A percentile compares a stretch with the other conserved stretches of the same genome.
Evolutionary conservation across 768 basidiomycete species (phyloP).

Genomic region (Mycena polygramma): DNA sequence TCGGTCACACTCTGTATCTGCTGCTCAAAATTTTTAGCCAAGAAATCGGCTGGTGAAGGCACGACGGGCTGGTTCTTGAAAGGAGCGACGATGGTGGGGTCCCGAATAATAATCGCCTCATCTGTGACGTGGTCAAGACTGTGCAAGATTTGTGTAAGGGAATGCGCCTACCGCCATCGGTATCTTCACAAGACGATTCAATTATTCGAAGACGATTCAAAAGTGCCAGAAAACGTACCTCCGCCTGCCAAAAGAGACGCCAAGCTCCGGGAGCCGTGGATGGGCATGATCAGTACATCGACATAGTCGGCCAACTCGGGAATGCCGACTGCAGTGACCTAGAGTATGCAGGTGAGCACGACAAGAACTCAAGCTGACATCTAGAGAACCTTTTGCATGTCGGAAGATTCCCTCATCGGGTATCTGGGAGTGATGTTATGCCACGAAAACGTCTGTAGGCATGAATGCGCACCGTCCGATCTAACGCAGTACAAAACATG

Average conservation of each 20-base stretch:
- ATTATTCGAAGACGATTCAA: no score
- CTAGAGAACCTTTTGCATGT: slow-evolving; percentile 28
- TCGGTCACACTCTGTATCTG: slow-evolving; percentile 24
- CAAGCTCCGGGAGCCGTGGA: slow-evolving; percentile 24
- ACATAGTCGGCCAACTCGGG: slow-evolving; percentile 9
- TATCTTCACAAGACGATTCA: slow-evolving; percentile 9
- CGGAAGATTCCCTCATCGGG: slow-evolving; percentile 29
- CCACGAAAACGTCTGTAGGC: not conserved
- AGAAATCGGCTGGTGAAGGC: slow-evolving; percentile 9
- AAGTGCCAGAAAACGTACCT: slow-evolving; percentile 12
- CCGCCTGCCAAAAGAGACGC: slow-evolving; percentile 27
- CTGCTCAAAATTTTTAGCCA: slow-evolving; percentile 19
- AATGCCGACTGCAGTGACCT: slow-evolving; percentile 30
- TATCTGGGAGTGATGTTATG: slow-evolving; percentile 4
- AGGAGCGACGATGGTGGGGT: slow-evolving; percentile 9
- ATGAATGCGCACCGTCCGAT: slow-evolving; percentile 11
- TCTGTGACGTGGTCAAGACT: slow-evolving; percentile 11
- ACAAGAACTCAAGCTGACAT: not conserved
- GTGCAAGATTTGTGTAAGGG: not conserved
- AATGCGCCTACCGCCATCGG: slow-evolving; percentile 23
- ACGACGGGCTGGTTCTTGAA: slow-evolving; percentile 19
- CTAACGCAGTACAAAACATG: not conserved
- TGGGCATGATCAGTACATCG: slow-evolving; percentile 20
- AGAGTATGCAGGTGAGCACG: not conserved
- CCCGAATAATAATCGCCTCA: slow-evolving; percentile 30